Evolutionary conservation across 192 early-diverging fungal genomes (phyloP).

Genomic region (Coemansia reversa): DNA sequence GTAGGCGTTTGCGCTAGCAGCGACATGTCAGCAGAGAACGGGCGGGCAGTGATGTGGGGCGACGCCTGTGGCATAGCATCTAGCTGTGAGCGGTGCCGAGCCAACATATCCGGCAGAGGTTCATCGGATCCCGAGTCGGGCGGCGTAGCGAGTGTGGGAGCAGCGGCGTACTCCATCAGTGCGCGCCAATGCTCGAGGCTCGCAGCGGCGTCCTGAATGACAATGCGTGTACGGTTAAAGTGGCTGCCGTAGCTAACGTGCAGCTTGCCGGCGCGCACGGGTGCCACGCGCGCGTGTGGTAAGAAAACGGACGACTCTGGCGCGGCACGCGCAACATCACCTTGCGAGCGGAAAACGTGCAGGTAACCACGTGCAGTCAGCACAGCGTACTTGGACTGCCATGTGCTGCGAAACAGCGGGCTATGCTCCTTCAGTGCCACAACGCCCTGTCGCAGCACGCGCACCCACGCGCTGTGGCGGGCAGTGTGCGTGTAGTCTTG

Average conservation of each 20-base stretch:
- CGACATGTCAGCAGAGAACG: constrained; percentile 44
- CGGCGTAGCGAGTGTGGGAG: constrained; percentile 34
- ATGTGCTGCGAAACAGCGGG: constrained; percentile 48
- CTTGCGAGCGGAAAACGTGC: constrained; percentile 53
- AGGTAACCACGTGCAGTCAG: constrained; percentile 49
- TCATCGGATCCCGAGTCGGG: constrained; percentile 42
- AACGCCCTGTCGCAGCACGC: constrained; percentile 48
- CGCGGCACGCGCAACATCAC: constrained; percentile 44
- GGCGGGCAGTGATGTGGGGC: constrained; percentile 15
- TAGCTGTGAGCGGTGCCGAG: not conserved
- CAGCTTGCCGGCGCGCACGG: constrained; percentile 22
- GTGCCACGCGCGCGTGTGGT: constrained; percentile 31
- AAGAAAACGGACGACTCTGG: constrained; percentile 49
- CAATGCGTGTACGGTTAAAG: constrained; percentile 43
- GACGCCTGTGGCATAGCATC: not conserved
- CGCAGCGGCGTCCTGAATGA: constrained; percentile 35
- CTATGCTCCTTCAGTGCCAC: constrained; percentile 45
- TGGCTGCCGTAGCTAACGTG: constrained; percentile 38
- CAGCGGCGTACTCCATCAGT: constrained; percentile 25
- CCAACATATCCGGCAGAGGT: not conserved
- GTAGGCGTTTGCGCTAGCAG: constrained; percentile 36
- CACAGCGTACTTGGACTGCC: constrained; percentile 52
- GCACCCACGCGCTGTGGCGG: constrained; percentile 32
- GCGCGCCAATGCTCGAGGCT: constrained; percentile 39
- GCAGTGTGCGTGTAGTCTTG: constrained; percentile 17